phyloP scores from a whole-genome alignment of 306 rosid species.

The Clitoria ternatea region DNA sequence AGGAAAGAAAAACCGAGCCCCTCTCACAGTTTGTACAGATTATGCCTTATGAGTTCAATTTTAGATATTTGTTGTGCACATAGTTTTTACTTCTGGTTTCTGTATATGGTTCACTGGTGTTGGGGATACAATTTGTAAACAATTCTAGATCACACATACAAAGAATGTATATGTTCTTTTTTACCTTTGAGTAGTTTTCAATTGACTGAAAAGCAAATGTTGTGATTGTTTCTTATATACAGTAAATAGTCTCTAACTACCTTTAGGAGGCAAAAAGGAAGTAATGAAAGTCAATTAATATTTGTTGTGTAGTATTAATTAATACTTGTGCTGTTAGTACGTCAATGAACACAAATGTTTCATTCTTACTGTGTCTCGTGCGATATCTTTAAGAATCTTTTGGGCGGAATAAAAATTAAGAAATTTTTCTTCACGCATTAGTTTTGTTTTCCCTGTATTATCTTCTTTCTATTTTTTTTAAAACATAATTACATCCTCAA shows the following conservation, averaged over 20 bases:
- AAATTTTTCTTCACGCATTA: too few relatives aligned
- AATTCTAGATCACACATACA: slow-evolving; percentile 22
- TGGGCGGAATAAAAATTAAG: too few relatives aligned
- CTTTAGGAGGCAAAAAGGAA: not conserved
- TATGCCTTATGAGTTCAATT: slow-evolving; percentile 75
- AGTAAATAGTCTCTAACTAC: not conserved
- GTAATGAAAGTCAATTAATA: not conserved
- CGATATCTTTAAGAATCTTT: too few relatives aligned
- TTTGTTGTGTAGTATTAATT: not conserved
- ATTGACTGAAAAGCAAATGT: not conserved
- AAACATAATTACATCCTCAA: too few relatives aligned
- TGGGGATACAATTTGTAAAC: slow-evolving; percentile 42
- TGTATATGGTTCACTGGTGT: slow-evolving; percentile 7
- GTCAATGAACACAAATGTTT: too few relatives aligned
- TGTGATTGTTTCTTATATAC: not conserved
- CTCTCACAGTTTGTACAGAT: slow-evolving; percentile 67
- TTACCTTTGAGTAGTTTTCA: not conserved
- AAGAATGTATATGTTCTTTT: not conserved
- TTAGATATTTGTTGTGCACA: slow-evolving; percentile 75
- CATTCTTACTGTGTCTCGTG: too few relatives aligned
- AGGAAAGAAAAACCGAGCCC: slow-evolving; percentile 49
- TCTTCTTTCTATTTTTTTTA: too few relatives aligned
- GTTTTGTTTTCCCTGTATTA: too few relatives aligned
- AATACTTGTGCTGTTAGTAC: too few relatives aligned
- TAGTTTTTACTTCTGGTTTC: slow-evolving; percentile 27